Evolutionary conservation across 768 basidiomycete genomes (phyloP).

Genomic region (Phlebiopsis gigantea): DNA sequence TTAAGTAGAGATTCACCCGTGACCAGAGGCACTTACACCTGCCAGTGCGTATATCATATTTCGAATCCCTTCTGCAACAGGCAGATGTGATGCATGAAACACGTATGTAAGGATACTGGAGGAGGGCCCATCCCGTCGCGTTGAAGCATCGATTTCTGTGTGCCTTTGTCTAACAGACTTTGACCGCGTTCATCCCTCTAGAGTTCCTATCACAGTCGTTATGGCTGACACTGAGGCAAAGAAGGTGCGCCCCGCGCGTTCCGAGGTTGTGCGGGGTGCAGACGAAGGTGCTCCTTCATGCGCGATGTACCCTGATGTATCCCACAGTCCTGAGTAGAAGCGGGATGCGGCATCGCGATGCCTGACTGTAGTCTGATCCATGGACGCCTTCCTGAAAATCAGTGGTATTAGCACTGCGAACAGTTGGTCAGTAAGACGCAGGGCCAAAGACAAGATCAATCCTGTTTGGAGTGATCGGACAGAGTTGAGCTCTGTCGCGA

Average conservation of each 20-base stretch:
- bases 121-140: too few species aligned
- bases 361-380: not conserved
- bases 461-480: not conserved
- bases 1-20: too few species aligned
- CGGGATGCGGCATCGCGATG: not conserved
- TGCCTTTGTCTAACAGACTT: not conserved
- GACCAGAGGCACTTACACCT: too few species aligned
- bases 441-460: not conserved
- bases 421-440: not conserved
- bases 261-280: not conserved
- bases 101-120: too few species aligned
- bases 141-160: not conserved
- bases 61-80: too few species aligned
- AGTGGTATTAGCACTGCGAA: not conserved
- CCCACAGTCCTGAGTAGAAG: not conserved
- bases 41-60: too few species aligned
- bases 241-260: not conserved
- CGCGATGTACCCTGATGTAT: not conserved
- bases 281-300: not conserved
- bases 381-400: too few species aligned
- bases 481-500: not conserved
- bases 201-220: not conserved
- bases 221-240: not conserved
- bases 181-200: not conserved
- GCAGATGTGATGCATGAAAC: too few species aligned